Conservation (phyloP, 2,329 filamentous ascomycete genomes). For the Apiospora malaysiana region DNA sequence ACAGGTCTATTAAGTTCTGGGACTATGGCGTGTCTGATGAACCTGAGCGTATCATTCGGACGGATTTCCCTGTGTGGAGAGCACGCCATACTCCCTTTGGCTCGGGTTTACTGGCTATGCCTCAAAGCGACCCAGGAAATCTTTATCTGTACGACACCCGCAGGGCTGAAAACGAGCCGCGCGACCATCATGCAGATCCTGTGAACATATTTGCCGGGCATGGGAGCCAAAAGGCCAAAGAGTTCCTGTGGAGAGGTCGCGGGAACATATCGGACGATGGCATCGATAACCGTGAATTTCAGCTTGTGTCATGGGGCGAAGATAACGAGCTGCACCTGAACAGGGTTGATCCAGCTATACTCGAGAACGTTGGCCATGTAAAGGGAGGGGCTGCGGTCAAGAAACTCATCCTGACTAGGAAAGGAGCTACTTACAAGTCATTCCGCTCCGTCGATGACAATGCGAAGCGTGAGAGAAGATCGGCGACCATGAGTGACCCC, state of each 20-base stretch:
- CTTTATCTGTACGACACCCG: conserved; percentile 83
- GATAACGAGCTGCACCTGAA: conserved; percentile 84
- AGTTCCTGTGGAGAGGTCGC: conserved; percentile 87
- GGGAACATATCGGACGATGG: conserved; percentile 70
- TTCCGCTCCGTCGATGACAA: conserved; percentile 75
- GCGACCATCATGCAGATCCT: conserved; percentile 53
- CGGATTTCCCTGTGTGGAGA: conserved; percentile 88
- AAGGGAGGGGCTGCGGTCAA: conserved; percentile 70
- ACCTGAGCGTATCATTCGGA: conserved; percentile 79
- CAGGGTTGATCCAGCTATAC: conserved; percentile 67
- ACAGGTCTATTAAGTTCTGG: conserved; percentile 94
- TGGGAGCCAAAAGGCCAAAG: conserved; percentile 75
- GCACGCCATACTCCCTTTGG: conserved; percentile 92
- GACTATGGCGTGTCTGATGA: conserved; percentile 71
- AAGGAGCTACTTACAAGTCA: conserved; percentile 83
- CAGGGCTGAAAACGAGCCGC: conserved; percentile 50
- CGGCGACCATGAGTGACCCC: conserved; percentile 66
- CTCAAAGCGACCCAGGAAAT: conserved; percentile 84
- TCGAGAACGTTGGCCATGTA: conserved; percentile 74
- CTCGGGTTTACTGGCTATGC: conserved; percentile 85
- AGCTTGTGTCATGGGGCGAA: conserved; percentile 90
- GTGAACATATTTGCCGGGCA: conserved; percentile 67
- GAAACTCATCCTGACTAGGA: conserved; percentile 76
- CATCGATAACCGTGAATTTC: conserved; percentile 87
- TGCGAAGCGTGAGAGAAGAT: conserved; percentile 61